Evolutionary conservation across 106 monocot species (phyloP).

Genomic region (Acorus calamus): DNA sequence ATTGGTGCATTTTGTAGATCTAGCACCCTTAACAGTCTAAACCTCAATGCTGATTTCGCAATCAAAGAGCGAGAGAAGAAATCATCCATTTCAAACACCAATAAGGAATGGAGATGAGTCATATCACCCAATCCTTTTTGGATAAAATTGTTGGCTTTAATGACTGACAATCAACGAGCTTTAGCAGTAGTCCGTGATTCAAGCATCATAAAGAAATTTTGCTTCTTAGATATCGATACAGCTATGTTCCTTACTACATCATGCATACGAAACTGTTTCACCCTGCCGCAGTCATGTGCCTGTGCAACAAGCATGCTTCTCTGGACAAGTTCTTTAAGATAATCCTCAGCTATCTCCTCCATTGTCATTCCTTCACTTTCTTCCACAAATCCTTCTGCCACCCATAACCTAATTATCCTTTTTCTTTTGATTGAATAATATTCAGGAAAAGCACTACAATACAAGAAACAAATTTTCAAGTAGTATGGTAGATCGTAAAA

Average conservation of each 20-base stretch:
- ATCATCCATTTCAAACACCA: too few species aligned
- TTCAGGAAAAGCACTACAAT: conserved; percentile 25
- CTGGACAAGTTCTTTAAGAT: conserved; percentile 30
- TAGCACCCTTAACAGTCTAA: conserved; percentile 28
- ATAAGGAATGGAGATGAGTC: too few species aligned
- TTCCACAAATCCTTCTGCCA: conserved; percentile 34
- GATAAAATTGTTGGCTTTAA: too few species aligned
- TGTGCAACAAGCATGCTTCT: conserved; percentile 32
- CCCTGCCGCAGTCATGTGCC: not conserved
- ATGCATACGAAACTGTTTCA: conserved; percentile 22
- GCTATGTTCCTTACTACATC: conserved; percentile 28
- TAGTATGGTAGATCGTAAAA: conserved; percentile 30
- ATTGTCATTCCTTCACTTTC: conserved; percentile 5
- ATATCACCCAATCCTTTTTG: too few species aligned
- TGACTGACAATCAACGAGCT: not conserved
- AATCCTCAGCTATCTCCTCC: conserved; percentile 28
- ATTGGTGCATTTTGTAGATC: conserved; percentile 16
- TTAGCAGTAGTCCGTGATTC: not conserved
- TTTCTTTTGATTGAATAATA: conserved; percentile 23
- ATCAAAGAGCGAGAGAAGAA: conserved; percentile 3
- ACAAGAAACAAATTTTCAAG: conserved; percentile 46
- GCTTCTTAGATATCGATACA: conserved; percentile 15
- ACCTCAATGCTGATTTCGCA: not conserved
- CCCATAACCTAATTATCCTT: conserved; percentile 33
- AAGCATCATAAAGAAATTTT: conserved; percentile 12